Conservation (phyloP, 2,329 filamentous ascomycete genomes). For the Stromatinia cepivora region DNA sequence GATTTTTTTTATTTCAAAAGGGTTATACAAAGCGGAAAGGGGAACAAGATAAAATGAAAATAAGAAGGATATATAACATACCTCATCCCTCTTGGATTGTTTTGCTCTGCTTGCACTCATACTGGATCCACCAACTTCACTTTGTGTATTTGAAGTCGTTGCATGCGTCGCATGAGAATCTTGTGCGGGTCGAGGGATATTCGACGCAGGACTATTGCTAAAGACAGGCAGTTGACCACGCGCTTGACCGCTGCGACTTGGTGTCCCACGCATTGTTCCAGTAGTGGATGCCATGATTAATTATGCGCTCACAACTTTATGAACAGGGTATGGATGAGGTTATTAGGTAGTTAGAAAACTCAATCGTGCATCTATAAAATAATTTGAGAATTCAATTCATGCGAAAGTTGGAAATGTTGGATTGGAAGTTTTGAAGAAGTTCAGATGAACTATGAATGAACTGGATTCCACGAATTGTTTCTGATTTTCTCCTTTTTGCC, state of each 20-base stretch:
- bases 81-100: slow-evolving; percentile 97
- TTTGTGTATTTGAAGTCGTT: slow-evolving; percentile 47
- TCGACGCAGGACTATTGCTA: slow-evolving; percentile 62
- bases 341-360: not conserved
- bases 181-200: slow-evolving; percentile 71
- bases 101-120: slow-evolving; percentile 94
- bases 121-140: slow-evolving; percentile 58
- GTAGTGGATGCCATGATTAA: slow-evolving; percentile 38
- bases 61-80: slow-evolving; percentile 49
- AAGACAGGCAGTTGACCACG: slow-evolving; percentile 59
- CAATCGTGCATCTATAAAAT: not conserved
- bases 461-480: not conserved
- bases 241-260: slow-evolving; percentile 56
- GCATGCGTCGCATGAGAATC: slow-evolving; percentile 52
- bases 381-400: not conserved
- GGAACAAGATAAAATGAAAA: not conserved
- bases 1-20: not conserved
- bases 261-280: slow-evolving; percentile 68
- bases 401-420: not conserved
- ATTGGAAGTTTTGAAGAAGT: not conserved
- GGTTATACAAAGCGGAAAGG: not conserved
- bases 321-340: not conserved
- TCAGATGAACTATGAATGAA: not conserved
- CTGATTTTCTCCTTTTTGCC: not conserved
- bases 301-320: slow-evolving; percentile 20